Conservation (phyloP, 306 rosid genomes). For the Quercus bicolor region DNA sequence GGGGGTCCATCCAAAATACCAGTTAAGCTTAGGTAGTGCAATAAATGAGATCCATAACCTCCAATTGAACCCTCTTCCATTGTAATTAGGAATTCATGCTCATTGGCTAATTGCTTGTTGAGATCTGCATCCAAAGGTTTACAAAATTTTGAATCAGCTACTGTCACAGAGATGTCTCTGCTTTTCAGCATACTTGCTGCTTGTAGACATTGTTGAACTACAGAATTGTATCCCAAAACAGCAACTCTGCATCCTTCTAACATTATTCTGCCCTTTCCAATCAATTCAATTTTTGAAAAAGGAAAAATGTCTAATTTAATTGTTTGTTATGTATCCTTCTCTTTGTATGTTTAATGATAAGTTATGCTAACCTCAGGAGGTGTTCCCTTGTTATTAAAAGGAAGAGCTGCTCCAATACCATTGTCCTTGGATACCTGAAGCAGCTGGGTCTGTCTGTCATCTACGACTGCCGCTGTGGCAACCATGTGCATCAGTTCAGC, state of each 20-base stretch:
- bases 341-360: not conserved
- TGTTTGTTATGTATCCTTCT: not conserved
- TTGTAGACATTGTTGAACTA: conserved; percentile 63
- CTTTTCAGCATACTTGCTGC: conserved; percentile 63
- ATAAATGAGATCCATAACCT: conserved; percentile 87
- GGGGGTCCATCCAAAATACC: conserved; percentile 71
- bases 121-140: conserved; percentile 81
- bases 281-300: conserved; percentile 36
- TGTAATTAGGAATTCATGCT: conserved; percentile 78
- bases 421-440: conserved; percentile 92
- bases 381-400: conserved; percentile 64
- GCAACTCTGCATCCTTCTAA: conserved; percentile 74
- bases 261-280: conserved; percentile 77
- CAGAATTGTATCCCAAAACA: conserved; percentile 69
- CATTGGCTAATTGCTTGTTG: conserved; percentile 55
- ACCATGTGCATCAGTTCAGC: conserved; percentile 96
- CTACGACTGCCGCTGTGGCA: conserved; percentile 77
- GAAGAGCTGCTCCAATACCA: conserved; percentile 69
- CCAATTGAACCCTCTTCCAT: conserved; percentile 90
- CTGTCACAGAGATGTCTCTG: conserved; percentile 51
- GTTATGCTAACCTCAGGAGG: conserved; percentile 66
- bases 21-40: conserved; percentile 62
- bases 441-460: conserved; percentile 81
- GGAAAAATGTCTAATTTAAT: not conserved
- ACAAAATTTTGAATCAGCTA: conserved; percentile 95